These are phyloP conservation scores for Gaultheria prostrata DNA, from an alignment of 148 eudicot genomes.

Conservation along the genomic window DNA sequence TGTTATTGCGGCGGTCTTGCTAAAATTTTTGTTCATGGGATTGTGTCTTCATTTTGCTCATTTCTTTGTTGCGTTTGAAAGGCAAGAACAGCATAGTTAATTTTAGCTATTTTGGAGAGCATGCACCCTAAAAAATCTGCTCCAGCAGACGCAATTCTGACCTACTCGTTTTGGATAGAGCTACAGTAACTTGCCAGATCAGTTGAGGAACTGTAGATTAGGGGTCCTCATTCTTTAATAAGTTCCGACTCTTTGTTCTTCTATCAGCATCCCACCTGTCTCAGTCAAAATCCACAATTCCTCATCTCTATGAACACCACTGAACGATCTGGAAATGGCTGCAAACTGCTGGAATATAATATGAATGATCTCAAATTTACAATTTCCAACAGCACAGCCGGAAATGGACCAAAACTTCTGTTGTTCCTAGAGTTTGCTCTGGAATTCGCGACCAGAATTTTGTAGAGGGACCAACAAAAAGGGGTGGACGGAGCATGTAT, in stretches of 20 bases:
- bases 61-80: too few relatives aligned
- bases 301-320: neutral
- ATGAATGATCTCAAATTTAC: neutral
- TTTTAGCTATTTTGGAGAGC: neutral
- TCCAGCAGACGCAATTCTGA: neutral
- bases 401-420: too few relatives aligned
- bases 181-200: neutral
- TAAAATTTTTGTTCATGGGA: too few relatives aligned
- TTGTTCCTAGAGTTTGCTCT: too few relatives aligned
- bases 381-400: neutral
- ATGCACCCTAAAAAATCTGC: neutral
- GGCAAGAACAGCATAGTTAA: too few relatives aligned
- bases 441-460: too few relatives aligned
- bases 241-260: neutral
- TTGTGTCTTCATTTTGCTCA: too few relatives aligned
- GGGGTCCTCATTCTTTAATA: too few relatives aligned
- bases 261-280: neutral
- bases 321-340: neutral
- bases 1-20: too few relatives aligned
- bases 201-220: too few relatives aligned
- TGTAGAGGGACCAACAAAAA: too few relatives aligned
- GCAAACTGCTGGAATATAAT: neutral
- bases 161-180: neutral
- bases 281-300: neutral
- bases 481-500: too few relatives aligned